Conservation (phyloP, 192 early-diverging fungal genomes). For the Umbelopsis isabellina region DNA sequence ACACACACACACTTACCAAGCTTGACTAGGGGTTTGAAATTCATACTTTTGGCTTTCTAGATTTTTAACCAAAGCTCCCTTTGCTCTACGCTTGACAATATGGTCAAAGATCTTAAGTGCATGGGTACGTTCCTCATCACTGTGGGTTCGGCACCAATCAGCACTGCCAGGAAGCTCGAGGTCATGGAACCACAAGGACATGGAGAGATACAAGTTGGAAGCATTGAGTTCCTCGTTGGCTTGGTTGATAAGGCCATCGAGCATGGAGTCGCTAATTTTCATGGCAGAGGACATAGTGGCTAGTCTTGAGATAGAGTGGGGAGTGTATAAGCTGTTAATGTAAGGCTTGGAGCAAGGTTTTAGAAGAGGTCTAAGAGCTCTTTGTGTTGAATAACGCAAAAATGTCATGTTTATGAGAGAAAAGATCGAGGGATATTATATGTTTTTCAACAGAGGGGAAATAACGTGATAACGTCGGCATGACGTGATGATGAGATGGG, state of each 20-base stretch:
- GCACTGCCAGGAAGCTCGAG: constrained; percentile 45
- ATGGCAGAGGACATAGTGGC: constrained; percentile 29
- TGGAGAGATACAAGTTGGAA: constrained; percentile 40
- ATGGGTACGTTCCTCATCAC: constrained; percentile 44
- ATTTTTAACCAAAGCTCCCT: constrained; percentile 36
- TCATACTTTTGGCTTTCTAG: constrained; percentile 14
- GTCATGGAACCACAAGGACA: constrained; percentile 47
- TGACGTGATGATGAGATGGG: background rate
- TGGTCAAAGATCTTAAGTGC: constrained; percentile 48
- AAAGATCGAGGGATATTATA: background rate
- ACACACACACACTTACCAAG: constrained; percentile 31
- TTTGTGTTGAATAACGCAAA: too few species aligned
- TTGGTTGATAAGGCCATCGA: constrained; percentile 27
- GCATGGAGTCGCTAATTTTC: constrained; percentile 30
- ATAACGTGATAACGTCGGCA: constrained; percentile 10
- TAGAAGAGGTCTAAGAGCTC: background rate
- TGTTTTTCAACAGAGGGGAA: background rate
- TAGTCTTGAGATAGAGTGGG: background rate
- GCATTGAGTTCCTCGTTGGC: constrained; percentile 41
- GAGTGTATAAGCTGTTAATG: background rate
- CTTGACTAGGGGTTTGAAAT: constrained; percentile 35
- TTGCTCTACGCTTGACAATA: constrained; percentile 44
- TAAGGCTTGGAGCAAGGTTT: background rate
- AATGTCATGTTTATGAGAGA: too few species aligned
- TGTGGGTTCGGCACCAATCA: constrained; percentile 42